Evolutionary conservation across 257 asterid genomes (phyloP).

Genomic region (Lycium ferocissimum): DNA sequence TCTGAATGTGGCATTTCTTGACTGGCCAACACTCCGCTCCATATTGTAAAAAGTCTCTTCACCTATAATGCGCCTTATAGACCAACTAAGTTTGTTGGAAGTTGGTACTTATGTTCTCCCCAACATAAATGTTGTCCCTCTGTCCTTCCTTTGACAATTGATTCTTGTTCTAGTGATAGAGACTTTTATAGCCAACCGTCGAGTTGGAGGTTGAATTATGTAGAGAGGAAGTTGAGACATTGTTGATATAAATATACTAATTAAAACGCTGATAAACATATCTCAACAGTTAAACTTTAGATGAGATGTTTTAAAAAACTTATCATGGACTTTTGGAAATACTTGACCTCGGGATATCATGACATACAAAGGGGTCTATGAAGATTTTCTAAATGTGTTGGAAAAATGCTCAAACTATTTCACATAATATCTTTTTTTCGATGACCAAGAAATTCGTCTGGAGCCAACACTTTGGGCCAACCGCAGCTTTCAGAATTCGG

Average conservation of each 20-base stretch:
- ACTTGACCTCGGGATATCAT: background rate
- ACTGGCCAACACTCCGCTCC: too few relatives aligned
- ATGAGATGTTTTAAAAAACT: too few relatives aligned
- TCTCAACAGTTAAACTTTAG: too few relatives aligned
- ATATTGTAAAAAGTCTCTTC: background rate
- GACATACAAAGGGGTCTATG: background rate
- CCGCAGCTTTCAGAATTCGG: too few relatives aligned
- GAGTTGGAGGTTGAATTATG: slow-evolving; percentile 19
- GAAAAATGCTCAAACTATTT: background rate
- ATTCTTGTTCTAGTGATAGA: slow-evolving; percentile 11
- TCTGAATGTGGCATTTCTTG: too few relatives aligned
- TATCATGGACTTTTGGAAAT: background rate
- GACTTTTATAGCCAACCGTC: background rate
- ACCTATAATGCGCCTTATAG: background rate
- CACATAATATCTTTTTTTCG: too few relatives aligned
- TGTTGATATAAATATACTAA: too few relatives aligned
- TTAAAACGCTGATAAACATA: too few relatives aligned
- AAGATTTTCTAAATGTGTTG: background rate
- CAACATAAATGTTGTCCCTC: slow-evolving; percentile 25
- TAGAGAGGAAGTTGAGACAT: background rate
- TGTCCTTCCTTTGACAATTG: background rate
- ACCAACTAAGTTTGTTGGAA: background rate
- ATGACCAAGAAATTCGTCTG: too few relatives aligned
- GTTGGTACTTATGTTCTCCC: background rate
- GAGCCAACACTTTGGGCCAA: too few relatives aligned